phyloP scores from a whole-genome alignment of 805 yeast species.

The Candida broadrunensis region DNA sequence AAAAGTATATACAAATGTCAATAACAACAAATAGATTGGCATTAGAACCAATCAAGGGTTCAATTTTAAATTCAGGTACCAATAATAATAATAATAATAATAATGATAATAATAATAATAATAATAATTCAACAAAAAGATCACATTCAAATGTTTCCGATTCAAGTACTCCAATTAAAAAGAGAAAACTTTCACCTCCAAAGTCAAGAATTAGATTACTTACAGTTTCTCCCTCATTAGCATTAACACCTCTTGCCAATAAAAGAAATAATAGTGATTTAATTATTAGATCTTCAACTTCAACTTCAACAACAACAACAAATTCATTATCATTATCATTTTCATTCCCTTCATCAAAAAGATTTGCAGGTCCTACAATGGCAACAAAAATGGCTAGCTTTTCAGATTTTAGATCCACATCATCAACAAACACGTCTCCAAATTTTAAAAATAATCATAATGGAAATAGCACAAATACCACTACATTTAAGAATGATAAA shows the following conservation, averaged over 20 bases:
- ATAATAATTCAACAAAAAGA: too few species aligned
- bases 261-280: not conserved
- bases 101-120: too few species aligned
- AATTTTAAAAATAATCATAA: not conserved
- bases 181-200: conserved; percentile 1
- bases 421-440: conserved; percentile 2
- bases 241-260: not conserved
- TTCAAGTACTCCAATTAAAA: conserved; percentile 2
- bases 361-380: not conserved
- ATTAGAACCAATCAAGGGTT: conserved; percentile 34
- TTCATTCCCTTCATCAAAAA: not conserved
- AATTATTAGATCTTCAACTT: not conserved
- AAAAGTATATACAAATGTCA: too few species aligned
- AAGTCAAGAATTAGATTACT: not conserved
- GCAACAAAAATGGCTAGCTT: conserved; percentile 12
- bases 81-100: too few species aligned
- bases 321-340: not conserved
- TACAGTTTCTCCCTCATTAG: not conserved
- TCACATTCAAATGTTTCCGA: not conserved
- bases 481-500: conserved; percentile 18
- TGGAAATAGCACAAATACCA: not conserved
- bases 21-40: conserved; percentile 28
- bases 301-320: not conserved
- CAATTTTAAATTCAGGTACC: conserved; percentile 19
- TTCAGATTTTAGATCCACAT: conserved; percentile 21